Evolutionary conservation across 78 protist species (phyloP).

Genomic region (Andalucia godoyi): DNA sequence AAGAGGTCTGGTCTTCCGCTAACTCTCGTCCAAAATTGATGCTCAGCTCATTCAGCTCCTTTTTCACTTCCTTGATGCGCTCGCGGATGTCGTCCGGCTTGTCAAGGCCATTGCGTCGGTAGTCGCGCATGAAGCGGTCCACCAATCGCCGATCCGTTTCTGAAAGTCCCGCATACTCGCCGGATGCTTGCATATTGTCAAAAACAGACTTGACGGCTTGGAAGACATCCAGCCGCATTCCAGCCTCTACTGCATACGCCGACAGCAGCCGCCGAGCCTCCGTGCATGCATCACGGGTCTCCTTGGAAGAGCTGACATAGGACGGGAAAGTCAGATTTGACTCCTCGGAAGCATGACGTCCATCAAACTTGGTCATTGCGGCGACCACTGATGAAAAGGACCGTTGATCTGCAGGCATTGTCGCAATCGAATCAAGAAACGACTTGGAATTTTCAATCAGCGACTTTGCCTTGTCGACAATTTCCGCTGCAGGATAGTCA

Average conservation of each 20-base stretch:
- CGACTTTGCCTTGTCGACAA: not conserved
- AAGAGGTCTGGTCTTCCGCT: slow-evolving; percentile 44
- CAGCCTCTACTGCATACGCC: slow-evolving; percentile 2
- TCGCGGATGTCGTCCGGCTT: slow-evolving; percentile 25
- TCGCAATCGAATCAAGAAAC: not conserved
- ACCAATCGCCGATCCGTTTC: too few relatives aligned
- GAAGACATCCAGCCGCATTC: slow-evolving; percentile 27
- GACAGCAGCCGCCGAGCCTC: slow-evolving; percentile 8
- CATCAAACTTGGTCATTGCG: not conserved
- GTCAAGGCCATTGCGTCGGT: slow-evolving; percentile 46
- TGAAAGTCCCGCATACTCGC: too few relatives aligned
- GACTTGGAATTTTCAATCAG: not conserved
- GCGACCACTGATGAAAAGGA: not conserved
- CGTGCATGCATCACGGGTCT: slow-evolving; percentile 28
- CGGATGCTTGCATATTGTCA: too few relatives aligned
- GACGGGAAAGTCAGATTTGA: too few relatives aligned
- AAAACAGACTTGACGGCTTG: too few relatives aligned
- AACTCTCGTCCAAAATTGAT: slow-evolving; percentile 28
- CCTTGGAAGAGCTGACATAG: too few relatives aligned
- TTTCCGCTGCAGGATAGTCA: too few relatives aligned
- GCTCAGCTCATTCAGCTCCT: slow-evolving; percentile 15
- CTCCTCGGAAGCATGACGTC: not conserved
- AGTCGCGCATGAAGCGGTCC: slow-evolving; percentile 24
- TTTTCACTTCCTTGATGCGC: slow-evolving; percentile 24
- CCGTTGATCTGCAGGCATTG: not conserved